Evolutionary conservation across 768 basidiomycete species (phyloP).

Genomic region (Psilocybe subaeruginosa): DNA sequence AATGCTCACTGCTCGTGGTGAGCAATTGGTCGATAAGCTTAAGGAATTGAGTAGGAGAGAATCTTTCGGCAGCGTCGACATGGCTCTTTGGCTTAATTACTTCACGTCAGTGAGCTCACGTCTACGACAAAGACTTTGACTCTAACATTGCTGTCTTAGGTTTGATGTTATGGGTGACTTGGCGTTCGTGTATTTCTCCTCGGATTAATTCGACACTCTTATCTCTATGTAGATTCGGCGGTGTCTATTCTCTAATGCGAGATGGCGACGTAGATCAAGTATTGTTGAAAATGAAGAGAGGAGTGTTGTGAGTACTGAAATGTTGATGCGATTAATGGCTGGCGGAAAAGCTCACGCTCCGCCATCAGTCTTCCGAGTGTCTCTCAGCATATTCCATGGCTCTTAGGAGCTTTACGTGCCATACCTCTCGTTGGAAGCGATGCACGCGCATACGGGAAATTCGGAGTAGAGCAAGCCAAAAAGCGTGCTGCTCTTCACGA

Average conservation of each 20-base stretch:
- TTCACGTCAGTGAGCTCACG: constrained; percentile 34
- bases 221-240: constrained; percentile 28
- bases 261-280: constrained; percentile 28
- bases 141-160: constrained; percentile 17
- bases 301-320: constrained; percentile 22
- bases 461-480: constrained; percentile 25
- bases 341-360: too few relatives aligned
- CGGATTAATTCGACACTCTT: background rate
- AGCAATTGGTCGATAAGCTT: constrained; percentile 27
- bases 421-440: constrained; percentile 18
- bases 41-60: constrained; percentile 13
- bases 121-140: background rate
- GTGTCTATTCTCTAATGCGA: constrained; percentile 30
- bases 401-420: constrained; percentile 6
- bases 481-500: constrained; percentile 17
- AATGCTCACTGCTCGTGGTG: constrained; percentile 20
- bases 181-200: constrained; percentile 27
- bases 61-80: constrained; percentile 24
- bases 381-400: constrained; percentile 26
- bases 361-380: constrained; percentile 21
- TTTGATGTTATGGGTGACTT: constrained; percentile 44
- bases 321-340: background rate
- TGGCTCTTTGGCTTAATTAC: constrained; percentile 38
- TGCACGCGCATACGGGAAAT: constrained; percentile 15
- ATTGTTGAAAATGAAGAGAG: constrained; percentile 18